phyloP scores from a whole-genome alignment of 371 early-diverging fungal species.

The Mucor plumbeus region DNA sequence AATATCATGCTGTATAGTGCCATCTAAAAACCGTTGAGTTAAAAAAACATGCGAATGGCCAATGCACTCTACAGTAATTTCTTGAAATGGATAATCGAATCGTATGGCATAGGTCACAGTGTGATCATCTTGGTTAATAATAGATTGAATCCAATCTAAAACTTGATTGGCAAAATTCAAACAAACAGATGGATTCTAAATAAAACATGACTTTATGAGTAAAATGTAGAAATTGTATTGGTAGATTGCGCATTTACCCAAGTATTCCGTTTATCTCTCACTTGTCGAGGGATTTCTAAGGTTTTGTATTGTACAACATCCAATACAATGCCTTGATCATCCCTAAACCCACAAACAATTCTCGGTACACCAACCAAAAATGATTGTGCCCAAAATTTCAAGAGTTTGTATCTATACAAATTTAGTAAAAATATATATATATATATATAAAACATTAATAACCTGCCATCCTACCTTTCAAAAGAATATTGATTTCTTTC shows the following conservation, averaged over 20 bases:
- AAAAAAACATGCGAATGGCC: conserved; percentile 44
- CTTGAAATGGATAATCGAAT: conserved; percentile 49
- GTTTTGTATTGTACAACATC: conserved; percentile 71
- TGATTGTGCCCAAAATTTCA: conserved; percentile 93
- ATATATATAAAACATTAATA: background rate
- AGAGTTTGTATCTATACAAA: conserved; percentile 74
- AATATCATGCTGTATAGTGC: conserved; percentile 41
- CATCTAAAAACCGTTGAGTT: conserved; percentile 51
- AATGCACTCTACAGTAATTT: conserved; percentile 36
- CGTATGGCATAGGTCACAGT: conserved; percentile 45
- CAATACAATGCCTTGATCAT: conserved; percentile 70
- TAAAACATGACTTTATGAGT: background rate
- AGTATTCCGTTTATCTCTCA: conserved; percentile 59
- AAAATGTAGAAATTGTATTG: background rate
- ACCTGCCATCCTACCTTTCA: conserved; percentile 54
- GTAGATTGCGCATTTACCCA: conserved; percentile 55
- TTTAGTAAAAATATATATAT: background rate
- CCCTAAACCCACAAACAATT: conserved; percentile 86
- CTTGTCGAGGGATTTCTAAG: conserved; percentile 81
- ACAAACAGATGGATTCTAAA: conserved; percentile 54
- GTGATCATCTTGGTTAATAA: conserved; percentile 47
- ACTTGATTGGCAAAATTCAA: conserved; percentile 56
- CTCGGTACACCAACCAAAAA: conserved; percentile 87
- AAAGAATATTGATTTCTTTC: conserved; percentile 60
- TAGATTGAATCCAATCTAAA: conserved; percentile 44